phyloP scores from a whole-genome alignment of 345 rosid species.

The Conringia planisiliqua region DNA sequence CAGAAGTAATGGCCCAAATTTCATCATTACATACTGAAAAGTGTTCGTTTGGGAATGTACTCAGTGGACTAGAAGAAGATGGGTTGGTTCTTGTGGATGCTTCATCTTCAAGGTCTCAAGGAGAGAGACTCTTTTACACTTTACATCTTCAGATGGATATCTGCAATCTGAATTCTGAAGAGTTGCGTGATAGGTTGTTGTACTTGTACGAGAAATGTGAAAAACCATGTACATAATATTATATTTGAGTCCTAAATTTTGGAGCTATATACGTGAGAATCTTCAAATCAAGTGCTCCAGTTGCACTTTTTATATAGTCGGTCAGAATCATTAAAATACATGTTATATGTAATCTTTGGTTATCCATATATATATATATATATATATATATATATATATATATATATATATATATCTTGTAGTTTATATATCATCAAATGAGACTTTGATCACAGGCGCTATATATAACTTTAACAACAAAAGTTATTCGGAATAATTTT shows the following conservation, averaged over 20 bases:
- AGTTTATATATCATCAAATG: background rate
- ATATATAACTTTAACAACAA: background rate
- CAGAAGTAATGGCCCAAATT: constrained; percentile 49
- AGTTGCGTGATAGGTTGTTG: constrained; percentile 17
- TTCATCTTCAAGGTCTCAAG: constrained; percentile 56
- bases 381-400: too few species aligned
- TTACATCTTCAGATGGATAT: constrained; percentile 47
- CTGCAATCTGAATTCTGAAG: constrained; percentile 10
- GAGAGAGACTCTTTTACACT: constrained; percentile 49
- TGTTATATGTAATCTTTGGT: background rate
- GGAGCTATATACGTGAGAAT: background rate
- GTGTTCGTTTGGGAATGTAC: constrained; percentile 40
- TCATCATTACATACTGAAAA: constrained; percentile 23
- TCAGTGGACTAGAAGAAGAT: constrained; percentile 44
- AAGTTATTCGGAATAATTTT: background rate
- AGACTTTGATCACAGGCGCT: background rate
- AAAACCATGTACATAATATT: background rate
- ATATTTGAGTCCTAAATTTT: background rate
- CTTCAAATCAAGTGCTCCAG: background rate
- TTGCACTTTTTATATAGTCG: background rate
- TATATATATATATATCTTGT: too few species aligned
- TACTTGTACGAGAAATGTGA: constrained; percentile 20
- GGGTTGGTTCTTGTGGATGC: constrained; percentile 49
- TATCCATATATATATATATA: too few species aligned
- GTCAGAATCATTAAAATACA: background rate